Conservation (phyloP, 768 basidiomycete genomes). For the Boletus pseudo-olivaceus region DNA sequence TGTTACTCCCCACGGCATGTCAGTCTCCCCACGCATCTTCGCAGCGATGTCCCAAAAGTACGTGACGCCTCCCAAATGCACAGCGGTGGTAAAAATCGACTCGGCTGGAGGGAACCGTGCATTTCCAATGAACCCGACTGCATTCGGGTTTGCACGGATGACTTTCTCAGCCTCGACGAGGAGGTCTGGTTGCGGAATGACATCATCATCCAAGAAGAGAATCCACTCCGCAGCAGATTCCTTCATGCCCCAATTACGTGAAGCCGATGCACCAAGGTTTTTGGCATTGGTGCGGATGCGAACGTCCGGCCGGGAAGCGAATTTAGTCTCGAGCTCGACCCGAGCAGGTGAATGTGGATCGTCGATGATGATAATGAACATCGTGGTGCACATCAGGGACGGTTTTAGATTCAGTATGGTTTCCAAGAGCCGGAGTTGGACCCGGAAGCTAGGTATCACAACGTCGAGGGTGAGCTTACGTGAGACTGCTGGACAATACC, state of each 20-base stretch:
- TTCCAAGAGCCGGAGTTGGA: conserved; percentile 42
- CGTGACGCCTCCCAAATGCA: conserved; percentile 54
- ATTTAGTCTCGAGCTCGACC: conserved; percentile 37
- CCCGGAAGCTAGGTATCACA: conserved; percentile 55
- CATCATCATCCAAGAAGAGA: conserved; percentile 60
- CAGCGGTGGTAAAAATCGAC: conserved; percentile 49
- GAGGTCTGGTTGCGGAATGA: conserved; percentile 40
- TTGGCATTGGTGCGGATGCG: conserved; percentile 48
- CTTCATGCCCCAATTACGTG: conserved; percentile 51
- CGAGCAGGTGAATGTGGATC: conserved; percentile 44
- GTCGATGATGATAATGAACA: conserved; percentile 60
- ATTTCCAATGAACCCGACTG: conserved; percentile 55
- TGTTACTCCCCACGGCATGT: conserved; percentile 63
- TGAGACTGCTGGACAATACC: conserved; percentile 15
- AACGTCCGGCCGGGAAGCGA: conserved; percentile 44
- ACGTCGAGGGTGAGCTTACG: conserved; percentile 51
- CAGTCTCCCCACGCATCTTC: conserved; percentile 38
- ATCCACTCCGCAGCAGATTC: conserved; percentile 59
- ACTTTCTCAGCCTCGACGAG: conserved; percentile 44
- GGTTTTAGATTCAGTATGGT: conserved; percentile 42
- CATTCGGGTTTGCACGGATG: conserved; percentile 44
- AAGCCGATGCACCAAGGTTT: conserved; percentile 51
- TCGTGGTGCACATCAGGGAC: conserved; percentile 41
- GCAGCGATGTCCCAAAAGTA: conserved; percentile 61
- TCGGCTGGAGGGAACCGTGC: conserved; percentile 46